phyloP scores from a whole-genome alignment of 768 basidiomycete genomes.

The Lepiota venenata region DNA sequence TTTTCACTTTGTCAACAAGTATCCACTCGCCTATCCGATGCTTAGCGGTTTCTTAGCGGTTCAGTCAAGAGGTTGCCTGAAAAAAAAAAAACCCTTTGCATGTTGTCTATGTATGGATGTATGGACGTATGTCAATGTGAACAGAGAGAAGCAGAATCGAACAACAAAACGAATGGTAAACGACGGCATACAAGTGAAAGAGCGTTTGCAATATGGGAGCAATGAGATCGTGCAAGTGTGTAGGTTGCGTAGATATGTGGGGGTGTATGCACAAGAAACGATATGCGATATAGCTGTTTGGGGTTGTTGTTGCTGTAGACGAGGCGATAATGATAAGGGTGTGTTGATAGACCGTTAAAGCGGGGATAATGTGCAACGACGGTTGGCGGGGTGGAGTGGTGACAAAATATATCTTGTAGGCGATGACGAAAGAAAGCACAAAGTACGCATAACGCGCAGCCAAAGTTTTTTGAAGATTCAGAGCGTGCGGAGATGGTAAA shows the following conservation, averaged over 20 bases:
- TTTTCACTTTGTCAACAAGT: neutral
- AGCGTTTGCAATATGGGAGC: neutral
- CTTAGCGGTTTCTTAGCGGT: neutral
- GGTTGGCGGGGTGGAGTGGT: neutral
- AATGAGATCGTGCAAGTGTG: neutral
- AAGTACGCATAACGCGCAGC: neutral
- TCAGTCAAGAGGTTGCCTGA: too few relatives aligned
- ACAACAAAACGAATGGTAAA: neutral
- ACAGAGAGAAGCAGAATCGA: neutral
- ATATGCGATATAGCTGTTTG: neutral
- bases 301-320: neutral
- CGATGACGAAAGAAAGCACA: neutral
- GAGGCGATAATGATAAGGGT: neutral
- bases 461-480: neutral
- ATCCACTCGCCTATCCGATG: conserved; percentile 9
- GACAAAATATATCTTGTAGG: conserved; percentile 1
- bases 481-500: neutral
- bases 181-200: neutral
- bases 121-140: neutral
- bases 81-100: neutral
- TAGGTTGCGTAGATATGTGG: neutral
- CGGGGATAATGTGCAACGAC: neutral
- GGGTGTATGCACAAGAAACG: neutral
- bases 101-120: conserved; percentile 13
- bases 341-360: neutral